phyloP scores from a whole-genome alignment of 2,329 filamentous ascomycete genomes.

The Ophiostoma tasmaniense region DNA sequence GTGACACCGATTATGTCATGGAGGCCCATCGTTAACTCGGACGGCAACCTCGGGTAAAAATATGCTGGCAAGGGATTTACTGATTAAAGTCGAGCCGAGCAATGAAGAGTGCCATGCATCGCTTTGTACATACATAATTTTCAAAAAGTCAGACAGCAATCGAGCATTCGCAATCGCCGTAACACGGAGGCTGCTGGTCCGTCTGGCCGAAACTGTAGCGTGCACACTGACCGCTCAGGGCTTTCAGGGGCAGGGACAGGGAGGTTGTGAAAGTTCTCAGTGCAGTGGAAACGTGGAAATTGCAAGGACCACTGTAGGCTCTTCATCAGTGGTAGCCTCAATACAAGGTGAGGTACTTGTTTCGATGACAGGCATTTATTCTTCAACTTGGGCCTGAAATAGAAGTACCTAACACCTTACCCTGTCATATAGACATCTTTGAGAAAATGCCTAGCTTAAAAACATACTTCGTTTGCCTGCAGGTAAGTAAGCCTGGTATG shows the following conservation, averaged over 20 bases:
- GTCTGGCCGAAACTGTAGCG: slow-evolving; percentile 2
- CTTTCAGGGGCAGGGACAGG: not conserved
- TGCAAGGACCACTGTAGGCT: not conserved
- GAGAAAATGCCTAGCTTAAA: not conserved
- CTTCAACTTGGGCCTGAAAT: not conserved
- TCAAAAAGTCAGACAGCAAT: not conserved
- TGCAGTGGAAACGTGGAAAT: not conserved
- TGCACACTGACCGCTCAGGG: not conserved
- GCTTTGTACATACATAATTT: not conserved
- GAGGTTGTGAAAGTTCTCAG: not conserved
- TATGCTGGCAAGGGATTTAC: not conserved
- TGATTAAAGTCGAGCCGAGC: too few species aligned
- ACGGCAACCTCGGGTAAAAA: not conserved
- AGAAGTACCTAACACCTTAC: not conserved
- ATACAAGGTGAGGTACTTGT: not conserved
- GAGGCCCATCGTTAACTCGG: not conserved
- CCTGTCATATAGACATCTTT: not conserved
- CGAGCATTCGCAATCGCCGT: not conserved
- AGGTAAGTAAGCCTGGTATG: too few species aligned
- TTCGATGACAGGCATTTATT: not conserved
- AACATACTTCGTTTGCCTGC: not conserved
- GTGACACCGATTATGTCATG: not conserved
- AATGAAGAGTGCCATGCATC: too few species aligned
- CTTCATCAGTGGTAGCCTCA: not conserved
- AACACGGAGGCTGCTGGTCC: not conserved